Evolutionary conservation across 1,284 basidiomycete species (phyloP).

Genomic region (Pterulicium gracile): DNA sequence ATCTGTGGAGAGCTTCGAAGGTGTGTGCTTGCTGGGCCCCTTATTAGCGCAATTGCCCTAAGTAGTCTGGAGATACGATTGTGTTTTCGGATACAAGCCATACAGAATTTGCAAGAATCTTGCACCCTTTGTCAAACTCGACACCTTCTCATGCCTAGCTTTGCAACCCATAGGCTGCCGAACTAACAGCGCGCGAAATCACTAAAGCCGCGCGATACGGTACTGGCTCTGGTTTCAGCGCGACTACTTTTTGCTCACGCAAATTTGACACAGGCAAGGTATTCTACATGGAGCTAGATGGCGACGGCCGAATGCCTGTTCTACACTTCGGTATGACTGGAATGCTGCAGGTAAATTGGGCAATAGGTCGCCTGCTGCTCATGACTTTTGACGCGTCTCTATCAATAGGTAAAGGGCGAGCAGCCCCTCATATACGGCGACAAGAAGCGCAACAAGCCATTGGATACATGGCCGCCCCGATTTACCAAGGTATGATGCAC

Average conservation of each 20-base stretch:
- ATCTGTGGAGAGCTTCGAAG: slow-evolving; percentile 44
- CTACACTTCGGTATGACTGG: slow-evolving; percentile 83
- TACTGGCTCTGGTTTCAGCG: slow-evolving; percentile 14
- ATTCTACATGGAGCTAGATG: slow-evolving; percentile 64
- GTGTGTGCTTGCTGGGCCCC: no score
- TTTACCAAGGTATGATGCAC: slow-evolving; percentile 49
- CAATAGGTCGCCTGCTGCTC: neutral
- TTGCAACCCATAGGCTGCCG: slow-evolving; percentile 55
- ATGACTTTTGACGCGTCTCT: neutral
- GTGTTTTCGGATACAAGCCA: slow-evolving; percentile 57
- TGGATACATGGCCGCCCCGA: slow-evolving; percentile 65
- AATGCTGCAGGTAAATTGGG: slow-evolving; percentile 52
- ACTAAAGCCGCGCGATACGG: slow-evolving; percentile 54
- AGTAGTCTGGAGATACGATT: slow-evolving; percentile 37
- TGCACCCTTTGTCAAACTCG: no score
- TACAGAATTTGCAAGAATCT: slow-evolving; percentile 49
- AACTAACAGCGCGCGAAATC: slow-evolving; percentile 50
- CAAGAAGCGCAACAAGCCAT: slow-evolving; percentile 36
- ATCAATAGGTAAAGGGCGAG: slow-evolving; percentile 48
- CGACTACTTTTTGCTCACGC: slow-evolving; percentile 1
- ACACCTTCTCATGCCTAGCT: no score
- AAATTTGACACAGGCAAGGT: slow-evolving; percentile 46
- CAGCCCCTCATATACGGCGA: slow-evolving; percentile 50
- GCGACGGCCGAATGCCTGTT: slow-evolving; percentile 53
- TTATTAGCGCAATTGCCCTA: neutral